phyloP scores from a whole-genome alignment of 805 yeast species.

The Zygoascus tannicola region DNA sequence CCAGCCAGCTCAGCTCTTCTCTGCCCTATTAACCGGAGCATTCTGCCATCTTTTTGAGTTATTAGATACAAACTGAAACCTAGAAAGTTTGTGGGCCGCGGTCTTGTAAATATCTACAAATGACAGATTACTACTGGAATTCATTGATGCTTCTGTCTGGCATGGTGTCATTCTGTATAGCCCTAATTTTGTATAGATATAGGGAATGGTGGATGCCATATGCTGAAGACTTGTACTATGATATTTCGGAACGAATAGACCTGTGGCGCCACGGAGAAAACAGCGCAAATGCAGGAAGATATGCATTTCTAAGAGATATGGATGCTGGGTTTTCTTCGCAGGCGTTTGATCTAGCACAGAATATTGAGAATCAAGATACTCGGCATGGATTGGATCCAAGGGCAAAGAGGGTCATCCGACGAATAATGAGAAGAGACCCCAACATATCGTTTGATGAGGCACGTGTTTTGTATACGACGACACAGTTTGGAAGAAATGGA shows the following conservation, averaged over 20 bases:
- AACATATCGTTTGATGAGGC: conserved; percentile 60
- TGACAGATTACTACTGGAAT: conserved; percentile 2
- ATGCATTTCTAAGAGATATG: conserved; percentile 38
- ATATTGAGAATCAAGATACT: conserved; percentile 39
- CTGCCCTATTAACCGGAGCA: too few relatives aligned
- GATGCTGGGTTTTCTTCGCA: conserved; percentile 52
- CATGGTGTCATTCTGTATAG: background rate
- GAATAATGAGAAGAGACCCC: conserved; percentile 42
- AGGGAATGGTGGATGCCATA: background rate
- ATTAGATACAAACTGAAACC: too few relatives aligned
- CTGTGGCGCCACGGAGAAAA: background rate
- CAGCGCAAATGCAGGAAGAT: conserved; percentile 3
- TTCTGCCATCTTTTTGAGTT: too few relatives aligned
- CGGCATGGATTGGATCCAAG: conserved; percentile 53
- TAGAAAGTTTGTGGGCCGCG: too few relatives aligned
- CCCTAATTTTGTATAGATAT: background rate
- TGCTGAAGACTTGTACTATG: conserved; percentile 2
- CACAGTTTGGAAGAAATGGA: conserved; percentile 39
- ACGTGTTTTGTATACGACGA: conserved; percentile 41
- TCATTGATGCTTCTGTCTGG: background rate
- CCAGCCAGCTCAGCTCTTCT: too few relatives aligned
- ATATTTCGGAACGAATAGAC: background rate
- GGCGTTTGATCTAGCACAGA: conserved; percentile 46
- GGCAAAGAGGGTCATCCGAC: conserved; percentile 42
- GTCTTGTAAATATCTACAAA: too few relatives aligned